Percentiles rank a stretch among this genome's conserved stretches.
These are phyloP conservation scores for Neonectria punicea DNA, from an alignment of 2,329 filamentous ascomycete genomes.

Conservation along the genomic window DNA sequence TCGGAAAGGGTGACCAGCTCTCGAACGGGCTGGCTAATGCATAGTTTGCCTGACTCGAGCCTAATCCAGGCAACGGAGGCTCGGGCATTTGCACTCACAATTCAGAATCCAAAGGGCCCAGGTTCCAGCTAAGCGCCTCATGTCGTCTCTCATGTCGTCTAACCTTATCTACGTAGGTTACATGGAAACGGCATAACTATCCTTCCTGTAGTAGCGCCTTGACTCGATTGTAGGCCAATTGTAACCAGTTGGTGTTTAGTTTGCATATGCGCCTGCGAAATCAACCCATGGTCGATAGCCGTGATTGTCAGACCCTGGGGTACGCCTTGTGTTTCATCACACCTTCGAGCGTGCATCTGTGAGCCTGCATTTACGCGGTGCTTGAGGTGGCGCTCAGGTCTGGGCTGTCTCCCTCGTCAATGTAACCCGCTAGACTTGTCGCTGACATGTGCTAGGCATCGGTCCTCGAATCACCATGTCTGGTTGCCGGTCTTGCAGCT, in stretches of 20 bases:
- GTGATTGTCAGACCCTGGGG: not conserved
- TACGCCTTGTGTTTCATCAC: not conserved
- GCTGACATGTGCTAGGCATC: constrained; percentile 7
- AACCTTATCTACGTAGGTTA: constrained; percentile 5
- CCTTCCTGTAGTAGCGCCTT: constrained; percentile 3
- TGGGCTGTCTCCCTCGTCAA: not conserved
- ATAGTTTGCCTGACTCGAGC: not conserved
- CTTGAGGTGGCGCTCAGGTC: not conserved
- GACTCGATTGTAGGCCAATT: not conserved
- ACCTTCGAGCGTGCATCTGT: not conserved
- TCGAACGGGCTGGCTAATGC: not conserved
- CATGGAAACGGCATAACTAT: not conserved
- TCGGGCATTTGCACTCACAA: not conserved
- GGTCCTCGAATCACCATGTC: not conserved
- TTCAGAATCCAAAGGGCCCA: not conserved
- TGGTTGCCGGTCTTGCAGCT: not conserved
- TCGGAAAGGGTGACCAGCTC: not conserved
- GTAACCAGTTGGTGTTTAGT: not conserved
- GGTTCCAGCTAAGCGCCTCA: not conserved
- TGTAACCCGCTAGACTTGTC: not conserved
- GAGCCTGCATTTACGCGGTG: not conserved
- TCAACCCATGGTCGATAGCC: not conserved
- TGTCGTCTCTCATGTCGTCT: constrained; percentile 5
- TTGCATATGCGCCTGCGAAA: constrained; percentile 6
- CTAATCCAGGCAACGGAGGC: not conserved